phyloP scores from a whole-genome alignment of 192 early-diverging fungal genomes.

The Rhizoclosmatium globosum region DNA sequence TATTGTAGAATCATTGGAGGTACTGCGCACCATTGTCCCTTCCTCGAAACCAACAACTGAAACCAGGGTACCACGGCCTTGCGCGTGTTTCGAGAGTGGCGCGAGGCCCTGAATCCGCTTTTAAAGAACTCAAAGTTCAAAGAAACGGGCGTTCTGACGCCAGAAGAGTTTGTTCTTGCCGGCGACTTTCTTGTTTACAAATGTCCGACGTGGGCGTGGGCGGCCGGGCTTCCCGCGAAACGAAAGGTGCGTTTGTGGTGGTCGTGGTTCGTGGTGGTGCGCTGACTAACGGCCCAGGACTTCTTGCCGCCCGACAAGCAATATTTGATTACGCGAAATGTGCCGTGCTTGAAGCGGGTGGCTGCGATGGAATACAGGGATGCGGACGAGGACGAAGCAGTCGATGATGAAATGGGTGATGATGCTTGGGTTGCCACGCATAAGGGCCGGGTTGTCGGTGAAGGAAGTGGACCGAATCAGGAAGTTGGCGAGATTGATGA shows the following conservation, averaged over 20 bases:
- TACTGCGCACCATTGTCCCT: too few relatives aligned
- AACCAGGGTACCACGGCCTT: conserved; percentile 30
- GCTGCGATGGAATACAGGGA: conserved; percentile 78
- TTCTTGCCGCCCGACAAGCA: conserved; percentile 80
- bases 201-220: conserved; percentile 98
- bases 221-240: conserved; percentile 74
- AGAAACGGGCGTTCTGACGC: conserved; percentile 94
- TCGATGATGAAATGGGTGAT: conserved; percentile 53
- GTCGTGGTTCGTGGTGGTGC: neutral
- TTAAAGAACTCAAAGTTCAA: conserved; percentile 95
- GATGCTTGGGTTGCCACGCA: conserved; percentile 91
- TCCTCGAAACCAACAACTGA: neutral
- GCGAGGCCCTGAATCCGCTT: conserved; percentile 93
- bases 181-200: conserved; percentile 99
- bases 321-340: conserved; percentile 94
- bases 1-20: too few relatives aligned
- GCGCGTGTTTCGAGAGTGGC: conserved; percentile 58
- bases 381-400: conserved; percentile 45
- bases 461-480: neutral
- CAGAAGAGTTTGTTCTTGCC: conserved; percentile 96
- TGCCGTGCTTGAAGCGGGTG: conserved; percentile 90
- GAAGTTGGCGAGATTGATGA: conserved; percentile 3
- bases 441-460: conserved; percentile 48
- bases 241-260: conserved; percentile 40
- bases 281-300: conserved; percentile 30